A percentile compares a stretch with the other conserved stretches of the same genome.
phyloP scores from a whole-genome alignment of 164 flowering plant species.

The Magnolia sinica region DNA sequence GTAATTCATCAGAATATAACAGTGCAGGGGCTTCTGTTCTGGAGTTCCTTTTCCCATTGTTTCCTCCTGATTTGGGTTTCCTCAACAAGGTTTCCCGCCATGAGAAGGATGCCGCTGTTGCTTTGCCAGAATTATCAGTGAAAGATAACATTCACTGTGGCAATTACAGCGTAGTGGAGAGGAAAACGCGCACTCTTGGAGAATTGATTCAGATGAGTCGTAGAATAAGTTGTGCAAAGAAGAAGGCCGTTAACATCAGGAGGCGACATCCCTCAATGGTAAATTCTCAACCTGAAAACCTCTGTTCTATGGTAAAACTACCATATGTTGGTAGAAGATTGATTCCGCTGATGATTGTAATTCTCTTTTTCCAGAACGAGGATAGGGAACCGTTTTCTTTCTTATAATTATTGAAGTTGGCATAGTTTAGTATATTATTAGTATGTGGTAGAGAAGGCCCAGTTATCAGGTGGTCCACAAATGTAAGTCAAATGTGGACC shows the following conservation, averaged over 20 bases:
- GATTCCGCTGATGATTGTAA: not conserved
- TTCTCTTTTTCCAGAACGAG: not conserved
- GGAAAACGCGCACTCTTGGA: slow-evolving; percentile 63
- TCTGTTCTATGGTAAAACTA: not conserved
- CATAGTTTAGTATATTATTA: no score
- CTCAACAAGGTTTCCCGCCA: slow-evolving; percentile 29
- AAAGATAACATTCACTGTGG: slow-evolving; percentile 17
- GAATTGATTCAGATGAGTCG: slow-evolving; percentile 80
- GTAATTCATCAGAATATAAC: slow-evolving; percentile 22
- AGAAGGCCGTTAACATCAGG: slow-evolving; percentile 36
- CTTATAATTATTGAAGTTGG: no score
- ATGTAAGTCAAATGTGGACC: no score
- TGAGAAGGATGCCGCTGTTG: slow-evolving; percentile 12
- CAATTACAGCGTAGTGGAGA: slow-evolving; percentile 18
- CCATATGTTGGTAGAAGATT: not conserved
- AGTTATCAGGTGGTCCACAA: no score
- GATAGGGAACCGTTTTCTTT: no score
- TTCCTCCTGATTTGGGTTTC: slow-evolving; percentile 42
- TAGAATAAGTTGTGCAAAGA: slow-evolving; percentile 40
- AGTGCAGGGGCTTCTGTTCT: slow-evolving; percentile 47
- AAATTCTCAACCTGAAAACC: slow-evolving; percentile 10
- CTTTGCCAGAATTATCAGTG: slow-evolving; percentile 10
- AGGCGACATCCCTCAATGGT: slow-evolving; percentile 38
- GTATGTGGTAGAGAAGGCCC: no score
- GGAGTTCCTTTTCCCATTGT: slow-evolving; percentile 62